These are phyloP conservation scores for Leucaena leucocephala DNA, from an alignment of 306 rosid genomes.

Conservation along the genomic window DNA sequence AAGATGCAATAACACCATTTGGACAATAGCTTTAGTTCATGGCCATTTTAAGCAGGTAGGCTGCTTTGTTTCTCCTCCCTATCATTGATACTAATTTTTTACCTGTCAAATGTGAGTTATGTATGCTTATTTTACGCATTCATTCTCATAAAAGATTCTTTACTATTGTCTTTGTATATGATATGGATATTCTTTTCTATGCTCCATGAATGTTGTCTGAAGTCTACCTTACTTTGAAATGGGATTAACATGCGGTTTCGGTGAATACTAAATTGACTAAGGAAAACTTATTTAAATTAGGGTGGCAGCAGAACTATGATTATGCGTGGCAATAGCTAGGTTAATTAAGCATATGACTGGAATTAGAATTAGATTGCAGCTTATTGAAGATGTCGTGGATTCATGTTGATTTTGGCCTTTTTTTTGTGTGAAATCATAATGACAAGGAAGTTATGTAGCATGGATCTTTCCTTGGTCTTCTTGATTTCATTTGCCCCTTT, in stretches of 20 bases:
- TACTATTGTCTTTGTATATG: neutral
- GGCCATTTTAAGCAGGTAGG: slow-evolving; percentile 70
- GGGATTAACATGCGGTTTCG: neutral
- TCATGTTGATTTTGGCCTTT: neutral
- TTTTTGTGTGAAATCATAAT: neutral
- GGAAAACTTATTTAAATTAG: neutral
- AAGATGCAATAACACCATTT: slow-evolving; percentile 85
- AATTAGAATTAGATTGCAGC: neutral
- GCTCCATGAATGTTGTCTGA: neutral
- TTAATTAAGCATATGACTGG: neutral
- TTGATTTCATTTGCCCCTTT: neutral
- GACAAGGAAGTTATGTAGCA: neutral
- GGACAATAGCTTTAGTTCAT: slow-evolving; percentile 97
- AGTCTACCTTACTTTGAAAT: neutral
- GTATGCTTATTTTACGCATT: neutral
- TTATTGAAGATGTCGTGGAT: neutral
- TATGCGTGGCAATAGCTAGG: neutral
- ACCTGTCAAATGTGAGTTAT: neutral
- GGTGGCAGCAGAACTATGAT: neutral
- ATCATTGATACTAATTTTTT: neutral
- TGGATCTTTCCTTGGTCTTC: neutral
- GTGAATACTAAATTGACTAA: neutral
- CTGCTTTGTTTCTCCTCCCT: neutral
- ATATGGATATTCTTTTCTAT: neutral
- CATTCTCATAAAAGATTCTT: neutral